Evolutionary conservation across 306 rosid species (phyloP).

Genomic region (Notholithocarpus densiflorus): DNA sequence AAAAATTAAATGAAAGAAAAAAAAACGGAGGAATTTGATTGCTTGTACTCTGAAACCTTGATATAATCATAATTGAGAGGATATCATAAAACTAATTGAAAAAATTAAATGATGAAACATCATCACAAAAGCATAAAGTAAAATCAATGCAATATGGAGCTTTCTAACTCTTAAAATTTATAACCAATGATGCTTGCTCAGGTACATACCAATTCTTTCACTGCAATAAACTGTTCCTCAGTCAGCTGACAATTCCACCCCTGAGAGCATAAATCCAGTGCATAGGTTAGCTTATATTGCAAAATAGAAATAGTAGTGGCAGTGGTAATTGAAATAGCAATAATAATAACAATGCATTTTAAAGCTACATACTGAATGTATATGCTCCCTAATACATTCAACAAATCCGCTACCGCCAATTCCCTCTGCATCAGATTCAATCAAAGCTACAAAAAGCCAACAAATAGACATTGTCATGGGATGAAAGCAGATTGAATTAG

Average conservation of each 20-base stretch:
- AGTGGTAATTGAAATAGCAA: neutral
- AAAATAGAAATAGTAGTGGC: neutral
- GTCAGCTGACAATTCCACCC: slow-evolving; percentile 96
- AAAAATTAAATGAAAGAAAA: neutral
- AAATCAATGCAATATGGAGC: neutral
- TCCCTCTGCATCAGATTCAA: slow-evolving; percentile 99
- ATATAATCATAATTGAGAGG: slow-evolving; percentile 11
- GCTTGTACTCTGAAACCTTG: slow-evolving; percentile 5
- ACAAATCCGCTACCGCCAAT: slow-evolving; percentile 98
- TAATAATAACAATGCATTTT: slow-evolving; percentile 7
- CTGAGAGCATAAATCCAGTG: slow-evolving; percentile 43
- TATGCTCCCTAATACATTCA: slow-evolving; percentile 97
- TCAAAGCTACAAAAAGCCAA: slow-evolving; percentile 77
- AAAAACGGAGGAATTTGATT: neutral
- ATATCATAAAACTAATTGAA: neutral
- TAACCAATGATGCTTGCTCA: neutral
- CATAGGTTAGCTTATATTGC: slow-evolving; percentile 21
- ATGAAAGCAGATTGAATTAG: slow-evolving; percentile 22
- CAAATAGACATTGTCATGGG: slow-evolving; percentile 23
- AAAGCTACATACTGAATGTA: slow-evolving; percentile 73
- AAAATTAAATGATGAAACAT: neutral
- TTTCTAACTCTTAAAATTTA: neutral
- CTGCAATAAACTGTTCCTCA: slow-evolving; percentile 95
- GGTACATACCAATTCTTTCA: slow-evolving; percentile 82
- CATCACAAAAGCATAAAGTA: neutral